Evolutionary conservation across 768 basidiomycete genomes (phyloP).

Genomic region (Baorangia bicolor): DNA sequence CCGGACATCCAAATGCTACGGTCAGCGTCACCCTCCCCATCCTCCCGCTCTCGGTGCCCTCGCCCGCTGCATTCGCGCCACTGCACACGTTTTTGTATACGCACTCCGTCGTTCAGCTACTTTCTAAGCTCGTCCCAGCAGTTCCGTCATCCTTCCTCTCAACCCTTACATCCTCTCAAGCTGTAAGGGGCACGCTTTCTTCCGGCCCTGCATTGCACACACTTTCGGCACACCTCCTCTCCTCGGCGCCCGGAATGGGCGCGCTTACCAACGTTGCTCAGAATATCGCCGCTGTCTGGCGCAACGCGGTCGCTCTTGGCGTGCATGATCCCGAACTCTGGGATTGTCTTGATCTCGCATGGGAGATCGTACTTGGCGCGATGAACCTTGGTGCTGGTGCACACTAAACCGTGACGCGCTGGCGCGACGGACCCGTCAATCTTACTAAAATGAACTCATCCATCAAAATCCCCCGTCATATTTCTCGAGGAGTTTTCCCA

Average conservation of each 20-base stretch:
- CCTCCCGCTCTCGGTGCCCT: slow-evolving; percentile 60
- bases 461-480: slow-evolving; percentile 10
- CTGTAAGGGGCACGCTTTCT: slow-evolving; percentile 41
- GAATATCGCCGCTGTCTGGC: slow-evolving; percentile 66
- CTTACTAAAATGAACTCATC: slow-evolving; percentile 19
- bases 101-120: slow-evolving; percentile 49
- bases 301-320: slow-evolving; percentile 69
- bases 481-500: slow-evolving; percentile 23
- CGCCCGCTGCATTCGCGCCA: slow-evolving; percentile 56
- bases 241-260: slow-evolving; percentile 42
- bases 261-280: slow-evolving; percentile 49
- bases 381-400: slow-evolving; percentile 50
- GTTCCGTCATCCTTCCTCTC: slow-evolving; percentile 30
- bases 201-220: slow-evolving; percentile 54
- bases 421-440: slow-evolving; percentile 18
- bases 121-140: slow-evolving; percentile 46
- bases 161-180: slow-evolving; percentile 30
- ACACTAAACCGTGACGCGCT: slow-evolving; percentile 25
- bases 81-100: slow-evolving; percentile 69
- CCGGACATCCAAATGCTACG: slow-evolving; percentile 33
- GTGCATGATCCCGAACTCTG: slow-evolving; percentile 65
- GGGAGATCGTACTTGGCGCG: slow-evolving; percentile 65
- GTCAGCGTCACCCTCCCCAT: slow-evolving; percentile 54
- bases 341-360: slow-evolving; percentile 64
- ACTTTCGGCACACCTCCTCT: slow-evolving; percentile 52